Evolutionary conservation across 2,329 filamentous ascomycete species (phyloP), one percentile per base, ranked within the genome.

Genomic region (Claviceps humidiphila): DNA sequence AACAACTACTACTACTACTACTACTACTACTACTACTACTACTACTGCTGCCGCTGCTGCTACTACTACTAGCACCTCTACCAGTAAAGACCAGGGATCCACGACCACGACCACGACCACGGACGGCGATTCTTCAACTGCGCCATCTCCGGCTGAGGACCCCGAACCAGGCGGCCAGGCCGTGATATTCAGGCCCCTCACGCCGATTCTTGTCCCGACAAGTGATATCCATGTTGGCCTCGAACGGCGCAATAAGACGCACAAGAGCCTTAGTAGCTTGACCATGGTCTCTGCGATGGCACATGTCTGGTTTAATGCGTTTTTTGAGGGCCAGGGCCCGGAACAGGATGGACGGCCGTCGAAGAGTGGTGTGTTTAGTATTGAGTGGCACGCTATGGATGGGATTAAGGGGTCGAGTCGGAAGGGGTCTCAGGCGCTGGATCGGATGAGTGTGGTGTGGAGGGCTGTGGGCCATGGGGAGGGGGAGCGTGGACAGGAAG

Each of bases 271-370:
- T 67, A 85, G 89, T 67, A 85, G 89, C 14, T 79, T 88, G 58
- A 89, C 88, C 0, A 88, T 97, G 82, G 89, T 96, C 3, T 95
- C 91, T 0, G 84, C 90, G 0, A 84, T 97, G 9, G 90, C 90
- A 0, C 91, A 97, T 62, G 87, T 95, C 16, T 98, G 93, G 93
- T 95, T 96, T 74, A 98, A 98, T 63, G 75, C 83, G 1, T 97
- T 83, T 68, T 97, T 97, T 61, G 93, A 97, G 69, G 89, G 90
- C 45, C 72, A 79, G 20, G 85, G 86, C 0, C 82, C 85, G 0
- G 85, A 89, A 61, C 74, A 82, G 43, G 67, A 71, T 30, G 87
- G 86, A 24, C 70, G 74, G 16, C 74, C 87, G 0, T 76, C 85
- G 48, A 76, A 83, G 44, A 86, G 77, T 9, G 91, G 78, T 11